Percentiles rank a stretch among this genome's conserved stretches.
These are phyloP conservation scores for Fallopia convolvulus DNA, from an alignment of 148 eudicot genomes.

Conservation along the genomic window DNA sequence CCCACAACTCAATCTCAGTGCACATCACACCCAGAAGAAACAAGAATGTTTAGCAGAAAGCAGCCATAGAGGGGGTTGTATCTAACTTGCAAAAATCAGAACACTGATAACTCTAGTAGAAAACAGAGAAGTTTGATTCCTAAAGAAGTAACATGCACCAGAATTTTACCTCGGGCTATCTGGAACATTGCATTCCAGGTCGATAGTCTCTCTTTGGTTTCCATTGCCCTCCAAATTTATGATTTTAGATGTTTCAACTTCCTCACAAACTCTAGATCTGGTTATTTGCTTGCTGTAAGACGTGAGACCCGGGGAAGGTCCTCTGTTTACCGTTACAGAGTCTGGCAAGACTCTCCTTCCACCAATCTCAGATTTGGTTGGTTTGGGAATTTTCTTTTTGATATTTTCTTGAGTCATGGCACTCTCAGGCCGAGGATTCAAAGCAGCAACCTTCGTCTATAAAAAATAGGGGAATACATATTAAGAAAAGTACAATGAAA, in stretches of 20 bases:
- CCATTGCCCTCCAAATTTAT: too few species aligned
- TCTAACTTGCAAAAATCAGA: too few species aligned
- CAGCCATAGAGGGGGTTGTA: too few species aligned
- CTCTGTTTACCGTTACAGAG: conserved; percentile 12
- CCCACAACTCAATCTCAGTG: too few species aligned
- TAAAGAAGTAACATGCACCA: too few species aligned
- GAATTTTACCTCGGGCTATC: too few species aligned
- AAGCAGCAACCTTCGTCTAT: conserved; percentile 43
- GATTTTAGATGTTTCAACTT: conserved; percentile 19
- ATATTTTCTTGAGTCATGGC: conserved; percentile 27
- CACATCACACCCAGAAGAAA: too few species aligned
- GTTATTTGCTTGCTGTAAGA: conserved; percentile 8
- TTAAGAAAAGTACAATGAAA: background rate
- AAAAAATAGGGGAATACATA: conserved; percentile 4
- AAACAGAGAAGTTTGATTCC: too few species aligned
- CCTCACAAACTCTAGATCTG: conserved; percentile 19
- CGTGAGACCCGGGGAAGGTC: conserved; percentile 23
- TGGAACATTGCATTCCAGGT: too few species aligned
- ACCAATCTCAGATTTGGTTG: conserved; percentile 18
- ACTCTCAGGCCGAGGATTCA: conserved; percentile 27
- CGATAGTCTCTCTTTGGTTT: too few species aligned
- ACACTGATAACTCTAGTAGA: too few species aligned
- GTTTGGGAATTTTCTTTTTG: conserved; percentile 28
- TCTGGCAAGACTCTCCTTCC: conserved; percentile 27
- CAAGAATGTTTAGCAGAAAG: too few species aligned